phyloP scores from a whole-genome alignment of 2,329 filamentous ascomycete genomes.

The Cercospora nicotianae region DNA sequence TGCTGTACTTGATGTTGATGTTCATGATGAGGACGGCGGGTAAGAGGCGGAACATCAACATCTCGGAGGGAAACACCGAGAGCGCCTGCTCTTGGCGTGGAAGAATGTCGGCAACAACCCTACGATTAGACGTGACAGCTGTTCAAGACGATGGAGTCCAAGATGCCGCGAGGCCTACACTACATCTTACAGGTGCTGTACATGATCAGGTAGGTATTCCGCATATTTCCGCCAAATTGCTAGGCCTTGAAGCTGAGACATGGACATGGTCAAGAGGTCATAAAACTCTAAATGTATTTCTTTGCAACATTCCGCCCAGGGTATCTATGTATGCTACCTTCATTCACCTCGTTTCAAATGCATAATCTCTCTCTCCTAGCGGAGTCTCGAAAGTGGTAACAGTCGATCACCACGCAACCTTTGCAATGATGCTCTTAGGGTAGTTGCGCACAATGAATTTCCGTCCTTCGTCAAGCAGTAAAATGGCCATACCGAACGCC shows the following conservation, averaged over 20 bases:
- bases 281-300: background rate
- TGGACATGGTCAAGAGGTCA: background rate
- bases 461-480: constrained; percentile 66
- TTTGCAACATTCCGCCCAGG: background rate
- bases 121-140: background rate
- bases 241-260: background rate
- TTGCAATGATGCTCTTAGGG: constrained; percentile 59
- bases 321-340: background rate
- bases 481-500: constrained; percentile 65
- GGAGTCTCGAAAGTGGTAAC: no score
- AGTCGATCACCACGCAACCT: constrained; percentile 65
- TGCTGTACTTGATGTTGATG: constrained; percentile 4
- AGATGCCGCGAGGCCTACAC: background rate
- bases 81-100: constrained; percentile 1
- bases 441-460: constrained; percentile 63
- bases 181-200: background rate
- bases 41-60: background rate
- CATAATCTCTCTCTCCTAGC: no score
- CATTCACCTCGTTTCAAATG: background rate
- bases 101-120: background rate
- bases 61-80: background rate
- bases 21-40: background rate
- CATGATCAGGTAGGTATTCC: background rate
- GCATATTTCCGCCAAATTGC: background rate
- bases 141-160: background rate